Conservation (phyloP, 371 early-diverging fungal species). For the Actinomortierella ambigua region DNA sequence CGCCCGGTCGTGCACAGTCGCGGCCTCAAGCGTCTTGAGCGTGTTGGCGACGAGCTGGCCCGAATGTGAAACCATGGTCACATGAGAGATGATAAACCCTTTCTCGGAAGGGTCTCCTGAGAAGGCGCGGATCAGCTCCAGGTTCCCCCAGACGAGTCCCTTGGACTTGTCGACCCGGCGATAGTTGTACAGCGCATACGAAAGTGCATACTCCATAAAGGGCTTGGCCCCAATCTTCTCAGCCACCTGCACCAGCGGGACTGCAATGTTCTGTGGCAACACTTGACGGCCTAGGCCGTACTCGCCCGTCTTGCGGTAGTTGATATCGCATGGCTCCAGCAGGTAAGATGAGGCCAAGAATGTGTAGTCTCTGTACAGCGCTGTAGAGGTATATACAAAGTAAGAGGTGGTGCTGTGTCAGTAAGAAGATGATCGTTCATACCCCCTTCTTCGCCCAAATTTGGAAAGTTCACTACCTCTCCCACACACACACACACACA, state of each 20-base stretch:
- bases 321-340: conserved; percentile 88
- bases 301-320: conserved; percentile 64
- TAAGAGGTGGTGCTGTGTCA: not conserved
- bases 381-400: conserved; percentile 40
- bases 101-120: conserved; percentile 75
- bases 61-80: conserved; percentile 84
- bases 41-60: conserved; percentile 68
- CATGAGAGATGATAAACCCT: conserved; percentile 83
- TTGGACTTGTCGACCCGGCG: conserved; percentile 62
- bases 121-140: conserved; percentile 79
- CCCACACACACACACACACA: no score
- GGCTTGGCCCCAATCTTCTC: conserved; percentile 78
- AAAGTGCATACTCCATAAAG: conserved; percentile 85
- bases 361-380: conserved; percentile 87
- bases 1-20: conserved; percentile 54
- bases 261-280: conserved; percentile 78
- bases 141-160: conserved; percentile 68
- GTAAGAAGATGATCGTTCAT: no score
- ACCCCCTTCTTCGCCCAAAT: no score
- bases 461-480: no score
- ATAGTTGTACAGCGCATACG: conserved; percentile 81
- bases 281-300: conserved; percentile 83
- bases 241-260: conserved; percentile 75
- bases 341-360: conserved; percentile 87
- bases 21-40: conserved; percentile 63